Evolutionary conservation across 1,284 basidiomycete species (phyloP).

Genomic region (Tilletia indica): DNA sequence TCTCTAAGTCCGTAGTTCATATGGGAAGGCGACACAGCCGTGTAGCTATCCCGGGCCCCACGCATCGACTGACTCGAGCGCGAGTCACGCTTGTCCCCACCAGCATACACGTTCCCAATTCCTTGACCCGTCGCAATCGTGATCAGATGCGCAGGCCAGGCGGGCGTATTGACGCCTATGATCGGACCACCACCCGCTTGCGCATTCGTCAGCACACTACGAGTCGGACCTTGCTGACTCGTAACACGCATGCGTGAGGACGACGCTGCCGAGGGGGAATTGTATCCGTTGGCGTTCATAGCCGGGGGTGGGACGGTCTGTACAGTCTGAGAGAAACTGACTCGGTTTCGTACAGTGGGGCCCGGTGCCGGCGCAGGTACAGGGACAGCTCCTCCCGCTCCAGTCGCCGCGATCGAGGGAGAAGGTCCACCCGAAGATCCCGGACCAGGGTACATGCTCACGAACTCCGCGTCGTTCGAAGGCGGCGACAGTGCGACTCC

Average conservation of each 20-base stretch:
- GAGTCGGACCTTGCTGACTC: not conserved
- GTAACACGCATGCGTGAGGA: not conserved
- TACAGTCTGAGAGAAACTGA: constrained; percentile 8
- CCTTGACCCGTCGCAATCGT: not conserved
- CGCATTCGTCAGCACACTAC: not conserved
- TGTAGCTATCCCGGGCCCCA: not conserved
- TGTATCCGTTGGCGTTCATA: not conserved
- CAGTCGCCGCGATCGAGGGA: not conserved
- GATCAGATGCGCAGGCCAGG: not conserved
- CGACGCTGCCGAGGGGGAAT: not conserved
- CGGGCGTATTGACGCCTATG: no score
- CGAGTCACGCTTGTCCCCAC: not conserved
- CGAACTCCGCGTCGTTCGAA: not conserved
- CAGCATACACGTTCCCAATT: constrained; percentile 10
- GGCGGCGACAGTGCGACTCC: no score
- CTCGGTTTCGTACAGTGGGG: not conserved
- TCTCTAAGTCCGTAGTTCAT: no score
- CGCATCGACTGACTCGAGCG: not conserved
- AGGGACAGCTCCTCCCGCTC: not conserved
- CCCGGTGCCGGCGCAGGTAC: not conserved
- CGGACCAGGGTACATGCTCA: not conserved
- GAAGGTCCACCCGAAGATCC: not conserved
- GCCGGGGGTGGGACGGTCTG: not conserved
- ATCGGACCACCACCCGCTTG: no score
- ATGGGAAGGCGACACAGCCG: not conserved